Evolutionary conservation across 225 moss, liverwort and hornwort genomes (phyloP).

Genomic region (Bryoerythrophyllum caledonicum): DNA sequence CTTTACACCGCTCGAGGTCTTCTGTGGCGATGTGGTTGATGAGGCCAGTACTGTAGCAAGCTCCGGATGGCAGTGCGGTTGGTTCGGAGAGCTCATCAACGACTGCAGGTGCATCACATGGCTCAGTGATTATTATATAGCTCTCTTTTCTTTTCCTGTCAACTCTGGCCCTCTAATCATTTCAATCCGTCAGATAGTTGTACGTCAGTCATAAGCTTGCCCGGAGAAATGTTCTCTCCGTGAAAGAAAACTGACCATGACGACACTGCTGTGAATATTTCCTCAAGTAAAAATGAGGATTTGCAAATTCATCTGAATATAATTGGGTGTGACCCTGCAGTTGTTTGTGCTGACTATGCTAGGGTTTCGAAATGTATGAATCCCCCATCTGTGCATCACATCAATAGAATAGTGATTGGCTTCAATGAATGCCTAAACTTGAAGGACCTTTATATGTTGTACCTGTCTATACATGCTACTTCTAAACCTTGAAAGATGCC

Average conservation of each 20-base stretch:
- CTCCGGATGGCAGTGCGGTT: constrained; percentile 17
- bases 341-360: constrained; percentile 21
- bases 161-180: neutral
- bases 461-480: constrained; percentile 27
- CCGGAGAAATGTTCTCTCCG: neutral
- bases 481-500: constrained; percentile 11
- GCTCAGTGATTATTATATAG: neutral
- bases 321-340: constrained; percentile 9
- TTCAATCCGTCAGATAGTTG: neutral
- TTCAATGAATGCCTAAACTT: constrained; percentile 26
- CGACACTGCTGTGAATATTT: neutral
- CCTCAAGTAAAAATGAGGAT: neutral
- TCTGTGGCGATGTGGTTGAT: constrained; percentile 7
- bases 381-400: constrained; percentile 26
- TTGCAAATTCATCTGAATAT: neutral
- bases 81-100: neutral
- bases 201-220: neutral
- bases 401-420: constrained; percentile 21
- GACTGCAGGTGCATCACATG: neutral
- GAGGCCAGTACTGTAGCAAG: constrained; percentile 42
- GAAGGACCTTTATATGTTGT: constrained; percentile 5
- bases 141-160: neutral
- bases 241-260: neutral
- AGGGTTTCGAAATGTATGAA: constrained; percentile 8
- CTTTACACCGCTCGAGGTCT: constrained; percentile 16